Evolutionary conservation across 2,329 filamentous ascomycete species (phyloP).

Genomic region (Cladosporium sp.): DNA sequence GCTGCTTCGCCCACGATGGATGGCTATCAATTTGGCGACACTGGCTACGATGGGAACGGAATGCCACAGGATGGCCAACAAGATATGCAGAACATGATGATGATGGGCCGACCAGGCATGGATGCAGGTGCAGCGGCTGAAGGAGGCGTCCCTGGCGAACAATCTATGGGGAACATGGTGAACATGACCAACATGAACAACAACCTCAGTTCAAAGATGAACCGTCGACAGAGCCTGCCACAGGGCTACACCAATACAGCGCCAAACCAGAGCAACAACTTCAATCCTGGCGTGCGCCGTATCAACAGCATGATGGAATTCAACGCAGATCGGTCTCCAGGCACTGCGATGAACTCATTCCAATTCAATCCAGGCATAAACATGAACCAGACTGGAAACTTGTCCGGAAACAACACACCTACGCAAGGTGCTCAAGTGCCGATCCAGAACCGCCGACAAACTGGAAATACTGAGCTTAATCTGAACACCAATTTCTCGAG

Average conservation of each 20-base stretch:
- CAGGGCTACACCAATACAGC: conserved; percentile 31
- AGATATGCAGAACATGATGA: conserved; percentile 23
- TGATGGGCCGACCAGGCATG: conserved; percentile 24
- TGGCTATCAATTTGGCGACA: conserved; percentile 27
- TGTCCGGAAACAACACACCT: conserved; percentile 18
- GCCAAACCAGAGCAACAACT: conserved; percentile 9
- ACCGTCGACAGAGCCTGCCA: conserved; percentile 59
- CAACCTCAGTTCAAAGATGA: conserved; percentile 55
- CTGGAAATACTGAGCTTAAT: conserved; percentile 32
- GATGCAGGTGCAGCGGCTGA: conserved; percentile 9
- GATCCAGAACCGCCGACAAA: conserved; percentile 24
- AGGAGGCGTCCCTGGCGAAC: conserved; percentile 41
- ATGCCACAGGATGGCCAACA: conserved; percentile 21
- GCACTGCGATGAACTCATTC: conserved; percentile 33
- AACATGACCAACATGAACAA: conserved; percentile 43
- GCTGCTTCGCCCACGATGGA: conserved; percentile 22
- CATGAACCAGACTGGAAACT: conserved; percentile 19
- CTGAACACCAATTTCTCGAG: conserved; percentile 39
- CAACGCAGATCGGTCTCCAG: conserved; percentile 30
- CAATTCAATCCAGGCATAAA: conserved; percentile 33
- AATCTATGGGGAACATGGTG: conserved; percentile 71
- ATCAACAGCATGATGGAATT: conserved; percentile 60
- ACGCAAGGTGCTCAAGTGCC: conserved; percentile 5
- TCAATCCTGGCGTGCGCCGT: conserved; percentile 43
- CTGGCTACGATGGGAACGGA: conserved; percentile 20